A percentile compares a stretch with the other conserved stretches of the same genome.
These are phyloP conservation scores for Parafenestella ontariensis DNA, from an alignment of 2,329 filamentous ascomycete species.

Conservation along the genomic window DNA sequence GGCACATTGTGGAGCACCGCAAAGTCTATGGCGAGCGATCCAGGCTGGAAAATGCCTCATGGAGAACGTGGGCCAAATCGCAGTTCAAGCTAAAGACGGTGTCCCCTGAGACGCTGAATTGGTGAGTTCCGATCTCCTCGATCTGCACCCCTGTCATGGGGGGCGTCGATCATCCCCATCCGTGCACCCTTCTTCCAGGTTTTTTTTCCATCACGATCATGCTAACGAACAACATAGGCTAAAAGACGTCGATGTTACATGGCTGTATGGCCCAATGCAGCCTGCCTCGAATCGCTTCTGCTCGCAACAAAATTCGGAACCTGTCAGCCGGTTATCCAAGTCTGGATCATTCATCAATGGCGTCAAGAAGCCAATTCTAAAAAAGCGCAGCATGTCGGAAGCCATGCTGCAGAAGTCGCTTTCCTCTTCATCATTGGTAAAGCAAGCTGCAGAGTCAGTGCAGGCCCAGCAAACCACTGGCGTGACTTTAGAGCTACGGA, in stretches of 20 bases:
- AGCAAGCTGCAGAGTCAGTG: slow-evolving; percentile 85
- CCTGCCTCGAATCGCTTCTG: slow-evolving; percentile 67
- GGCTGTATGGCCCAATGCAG: slow-evolving; percentile 94
- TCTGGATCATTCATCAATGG: slow-evolving; percentile 69
- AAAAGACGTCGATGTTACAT: slow-evolving; percentile 96
- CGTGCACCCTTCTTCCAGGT: slow-evolving; percentile 26
- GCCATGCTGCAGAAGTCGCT: slow-evolving; percentile 90
- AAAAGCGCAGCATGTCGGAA: slow-evolving; percentile 96
- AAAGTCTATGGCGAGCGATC: slow-evolving; percentile 81
- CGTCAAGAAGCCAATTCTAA: slow-evolving; percentile 88
- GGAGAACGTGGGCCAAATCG: slow-evolving; percentile 94
- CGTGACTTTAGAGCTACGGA: slow-evolving; percentile 51
- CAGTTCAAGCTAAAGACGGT: slow-evolving; percentile 88
- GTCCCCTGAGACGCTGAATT: slow-evolving; percentile 90
- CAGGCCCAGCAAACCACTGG: slow-evolving; percentile 78
- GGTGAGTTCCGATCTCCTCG: slow-evolving; percentile 64
- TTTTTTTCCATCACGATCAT: slow-evolving; percentile 3
- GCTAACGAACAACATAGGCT: slow-evolving; percentile 67
- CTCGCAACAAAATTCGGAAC: slow-evolving; percentile 56
- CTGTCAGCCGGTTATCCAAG: slow-evolving; percentile 64
- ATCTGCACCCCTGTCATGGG: slow-evolving; percentile 30
- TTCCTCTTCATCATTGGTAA: slow-evolving; percentile 85
- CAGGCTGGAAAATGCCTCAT: slow-evolving; percentile 92
- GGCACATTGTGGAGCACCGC: slow-evolving; percentile 83
- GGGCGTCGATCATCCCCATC: slow-evolving; percentile 38